Evolutionary conservation across 768 basidiomycete species (phyloP).

Genomic region (Lentinula lateritia): DNA sequence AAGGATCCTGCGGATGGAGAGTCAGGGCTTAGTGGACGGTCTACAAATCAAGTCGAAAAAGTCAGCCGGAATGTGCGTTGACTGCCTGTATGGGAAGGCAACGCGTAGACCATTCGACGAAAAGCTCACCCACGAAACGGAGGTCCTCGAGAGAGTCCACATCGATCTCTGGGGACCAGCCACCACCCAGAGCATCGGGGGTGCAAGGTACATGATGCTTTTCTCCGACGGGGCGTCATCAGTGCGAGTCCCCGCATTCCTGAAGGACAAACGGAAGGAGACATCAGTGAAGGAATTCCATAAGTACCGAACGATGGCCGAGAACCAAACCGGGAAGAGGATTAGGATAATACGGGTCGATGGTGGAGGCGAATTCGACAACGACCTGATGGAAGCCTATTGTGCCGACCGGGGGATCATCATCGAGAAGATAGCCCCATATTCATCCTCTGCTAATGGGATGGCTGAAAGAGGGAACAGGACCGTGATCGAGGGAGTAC

Average conservation of each 20-base stretch:
- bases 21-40: conserved; percentile 14
- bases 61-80: conserved; percentile 10
- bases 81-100: conserved; percentile 22
- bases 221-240: conserved; percentile 17
- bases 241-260: conserved; percentile 11
- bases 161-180: conserved; percentile 22
- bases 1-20: conserved; percentile 10
- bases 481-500: conserved; percentile 14
- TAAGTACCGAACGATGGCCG: conserved; percentile 8
- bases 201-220: conserved; percentile 18
- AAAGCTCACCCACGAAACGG: conserved; percentile 8
- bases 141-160: conserved; percentile 13
- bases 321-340: conserved; percentile 13
- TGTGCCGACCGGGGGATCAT: conserved; percentile 16
- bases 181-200: conserved; percentile 10
- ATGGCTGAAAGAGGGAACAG: conserved; percentile 18
- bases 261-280: conserved; percentile 16
- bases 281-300: conserved; percentile 13
- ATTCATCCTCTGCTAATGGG: conserved; percentile 21
- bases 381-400: conserved; percentile 14
- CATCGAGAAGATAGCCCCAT: conserved; percentile 14
- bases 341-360: conserved; percentile 15
- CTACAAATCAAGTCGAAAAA: conserved; percentile 10
- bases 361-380: conserved; percentile 23
- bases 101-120: conserved; percentile 16